Evolutionary conservation across 2,329 filamentous ascomycete genomes (phyloP), one percentile per base, ranked within the genome.

Genomic region (Xylaria sp.): DNA sequence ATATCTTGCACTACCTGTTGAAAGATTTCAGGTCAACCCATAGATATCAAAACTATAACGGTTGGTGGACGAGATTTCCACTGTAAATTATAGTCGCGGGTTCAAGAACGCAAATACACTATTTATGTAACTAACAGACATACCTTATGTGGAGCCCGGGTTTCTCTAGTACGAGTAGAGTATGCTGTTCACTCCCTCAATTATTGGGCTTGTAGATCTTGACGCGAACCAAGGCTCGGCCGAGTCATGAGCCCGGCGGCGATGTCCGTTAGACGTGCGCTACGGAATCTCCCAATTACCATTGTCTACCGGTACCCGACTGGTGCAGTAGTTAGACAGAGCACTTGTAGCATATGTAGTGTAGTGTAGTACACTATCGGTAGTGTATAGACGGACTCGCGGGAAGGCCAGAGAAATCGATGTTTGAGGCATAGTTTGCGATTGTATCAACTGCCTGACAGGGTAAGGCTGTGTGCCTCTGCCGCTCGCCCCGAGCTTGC

Each of bases 391-490:
- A 48, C 34, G 12, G n/a, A 55, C 2, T 12, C 39, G 34, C 28
- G 50, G 25, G 32, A 34, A 61, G 50, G 46, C 4, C 5, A 7
- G 1, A n/a, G 15, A 46, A 18, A 46, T n/a, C 15, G 15, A 46
- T 32, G 41, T 59, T 46, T 48, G 41, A 15, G 44, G 12, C 28
- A 32, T 34, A 34, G 59, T 13, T 56, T 48, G 55, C 28, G 20
- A 23, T 61, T 34, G 18, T 34, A 20, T 39, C 32, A 65, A 58
- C 62, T 61, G 50, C 66, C 62, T 52, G 62, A 65, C 57, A 61
- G 13, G 61, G 66, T 65, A 69, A 61, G 56, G 62, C 48, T 46
- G 18, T 20, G 41, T 12, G 37, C 20, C 55, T 58, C 37, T 39
- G 59, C 59, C 59, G 46, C 32, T 50, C 20, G 39, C 51, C 48